Percentiles rank a stretch among this genome's conserved stretches.
Evolutionary conservation across 202 grass and related monocot species (phyloP).

Genomic region (Dendrocalamus latiflorus): DNA sequence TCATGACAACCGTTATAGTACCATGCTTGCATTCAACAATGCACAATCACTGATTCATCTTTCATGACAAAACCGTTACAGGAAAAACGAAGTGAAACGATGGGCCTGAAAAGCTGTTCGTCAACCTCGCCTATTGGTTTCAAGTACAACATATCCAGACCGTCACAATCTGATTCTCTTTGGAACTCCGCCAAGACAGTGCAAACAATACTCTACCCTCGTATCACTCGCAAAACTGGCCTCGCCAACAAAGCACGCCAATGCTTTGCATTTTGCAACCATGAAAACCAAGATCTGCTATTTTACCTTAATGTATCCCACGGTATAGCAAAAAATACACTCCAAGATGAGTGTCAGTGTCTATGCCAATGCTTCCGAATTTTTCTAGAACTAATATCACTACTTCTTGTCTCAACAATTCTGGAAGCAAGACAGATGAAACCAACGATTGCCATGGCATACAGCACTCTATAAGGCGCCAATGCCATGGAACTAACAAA

Average conservation of each 20-base stretch:
- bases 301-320: not conserved
- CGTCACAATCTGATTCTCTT: not conserved
- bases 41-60: not conserved
- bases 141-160: constrained; percentile 1
- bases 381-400: constrained; percentile 60
- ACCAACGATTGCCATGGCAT: constrained; percentile 60
- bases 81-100: not conserved
- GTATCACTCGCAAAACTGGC: constrained; percentile 7
- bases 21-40: constrained; percentile 2
- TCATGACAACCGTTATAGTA: not conserved
- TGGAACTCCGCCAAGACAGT: not conserved
- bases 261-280: constrained; percentile 1
- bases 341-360: constrained; percentile 28
- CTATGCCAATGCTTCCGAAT: constrained; percentile 77
- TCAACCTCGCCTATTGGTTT: not conserved
- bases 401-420: constrained; percentile 55
- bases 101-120: not conserved
- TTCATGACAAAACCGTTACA: not conserved
- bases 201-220: not conserved
- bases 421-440: constrained; percentile 54
- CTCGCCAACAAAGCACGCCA: not conserved
- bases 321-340: not conserved
- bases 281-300: constrained; percentile 2
- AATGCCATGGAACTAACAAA: constrained; percentile 59
- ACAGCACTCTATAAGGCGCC: constrained; percentile 67